Base-by-base conservation (phyloP, 495 filamentous ascomycete genomes). In the Tuber umbilicatum region DNA sequence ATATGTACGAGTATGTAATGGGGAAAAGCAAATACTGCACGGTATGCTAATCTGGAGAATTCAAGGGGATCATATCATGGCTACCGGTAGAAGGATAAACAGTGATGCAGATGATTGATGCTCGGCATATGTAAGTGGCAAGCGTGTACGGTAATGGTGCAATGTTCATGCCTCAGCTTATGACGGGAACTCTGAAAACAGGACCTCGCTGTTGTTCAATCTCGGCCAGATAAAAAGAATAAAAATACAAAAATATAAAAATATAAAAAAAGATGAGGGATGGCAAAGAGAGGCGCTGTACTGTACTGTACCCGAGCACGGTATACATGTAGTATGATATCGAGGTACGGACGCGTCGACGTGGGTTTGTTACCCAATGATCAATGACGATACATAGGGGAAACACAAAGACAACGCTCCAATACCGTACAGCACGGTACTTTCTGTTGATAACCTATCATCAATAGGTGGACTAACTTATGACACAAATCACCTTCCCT, bases 21-120 rank as follows among this genome's bases (percentile, higher is more conserved):
- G 55, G 55, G 55, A 64, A 64, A 64, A 64, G 55, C 55, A 64
- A 64, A 64, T 64, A 64, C 12, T 12, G 55, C 17, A 64, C 10
- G 55, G 55, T 31, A 12, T 31, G 55, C n/a, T 31, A 5, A 64
- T 64, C 55, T 31, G 55, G 55, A 64, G 55, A 64, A 64, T 31
- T 31, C 55, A 31, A 64, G 27, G n/a, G n/a, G 55, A 64, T 64
- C 55, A 31, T 64, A 64, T 64, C 55, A 64, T 31, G 55, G 55
- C 55, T 5, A 40, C 39, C 39, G 39, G 39, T 40, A 14, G 55
- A 31, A 16, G 55, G 55, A 31, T 64, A 64, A 64, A 64, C 55
- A 64, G n/a, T 31, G 55, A 64, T 64, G 55, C 55, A 64, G 55
- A 64, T 64, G 55, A 27, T 55, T 55, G 47, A 64, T 64, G 55